Conservation (phyloP, 2,329 filamentous ascomycete species). For the Colletotrichum spinosum region DNA sequence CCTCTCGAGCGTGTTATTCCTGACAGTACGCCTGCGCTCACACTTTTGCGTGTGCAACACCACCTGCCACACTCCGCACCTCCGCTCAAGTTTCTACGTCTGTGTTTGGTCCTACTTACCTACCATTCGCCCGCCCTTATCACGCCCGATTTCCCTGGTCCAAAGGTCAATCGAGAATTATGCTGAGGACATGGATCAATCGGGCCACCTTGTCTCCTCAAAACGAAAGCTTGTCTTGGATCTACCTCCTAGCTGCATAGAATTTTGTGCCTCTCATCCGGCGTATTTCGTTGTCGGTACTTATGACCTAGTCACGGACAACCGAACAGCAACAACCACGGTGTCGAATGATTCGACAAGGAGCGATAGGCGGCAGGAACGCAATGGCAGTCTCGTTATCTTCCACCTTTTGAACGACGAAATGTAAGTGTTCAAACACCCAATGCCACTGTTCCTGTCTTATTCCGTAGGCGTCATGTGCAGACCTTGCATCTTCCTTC, state of each 20-base stretch:
- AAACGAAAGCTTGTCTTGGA: slow-evolving; percentile 66
- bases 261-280: slow-evolving; percentile 73
- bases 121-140: too few species aligned
- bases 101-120: too few species aligned
- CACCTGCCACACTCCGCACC: too few species aligned
- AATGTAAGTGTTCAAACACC: slow-evolving; percentile 63
- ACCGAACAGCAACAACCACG: slow-evolving; percentile 24
- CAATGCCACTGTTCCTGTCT: neutral
- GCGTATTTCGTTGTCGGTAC: slow-evolving; percentile 84
- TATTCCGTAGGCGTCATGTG: slow-evolving; percentile 59
- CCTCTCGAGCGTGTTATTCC: too few species aligned
- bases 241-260: slow-evolving; percentile 81
- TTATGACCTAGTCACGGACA: slow-evolving; percentile 76
- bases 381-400: slow-evolving; percentile 80
- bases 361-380: slow-evolving; percentile 64
- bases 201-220: slow-evolving; percentile 48
- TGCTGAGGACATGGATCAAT: too few species aligned
- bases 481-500: slow-evolving; percentile 74
- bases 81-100: too few species aligned
- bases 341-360: slow-evolving; percentile 18
- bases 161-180: too few species aligned
- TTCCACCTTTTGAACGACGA: slow-evolving; percentile 65
- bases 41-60: too few species aligned
- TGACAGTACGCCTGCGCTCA: too few species aligned
- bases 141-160: too few species aligned